phyloP scores from a whole-genome alignment of 176 grass and related monocot species.

The Rhynchospora pubera region DNA sequence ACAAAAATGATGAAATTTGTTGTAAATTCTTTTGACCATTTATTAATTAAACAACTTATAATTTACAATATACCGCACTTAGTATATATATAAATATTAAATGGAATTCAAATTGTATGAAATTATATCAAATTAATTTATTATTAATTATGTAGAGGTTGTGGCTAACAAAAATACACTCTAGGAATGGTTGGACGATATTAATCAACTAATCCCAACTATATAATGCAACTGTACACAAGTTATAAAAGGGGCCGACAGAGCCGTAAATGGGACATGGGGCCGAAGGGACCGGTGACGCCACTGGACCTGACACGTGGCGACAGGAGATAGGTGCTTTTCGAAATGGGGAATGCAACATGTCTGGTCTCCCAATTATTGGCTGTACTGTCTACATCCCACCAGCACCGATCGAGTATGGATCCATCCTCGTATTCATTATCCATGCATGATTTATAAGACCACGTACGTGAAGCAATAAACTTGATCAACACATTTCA shows the following conservation, averaged over 20 bases:
- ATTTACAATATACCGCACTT: too few species aligned
- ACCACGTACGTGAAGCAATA: not conserved
- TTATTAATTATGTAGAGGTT: not conserved
- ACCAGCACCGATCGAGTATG: not conserved
- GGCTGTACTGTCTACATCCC: constrained; percentile 2
- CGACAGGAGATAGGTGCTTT: not conserved
- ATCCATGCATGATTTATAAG: constrained; percentile 3
- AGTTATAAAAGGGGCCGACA: not conserved
- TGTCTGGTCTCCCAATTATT: constrained; percentile 19
- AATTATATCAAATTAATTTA: too few species aligned
- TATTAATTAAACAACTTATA: too few species aligned
- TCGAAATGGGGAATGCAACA: constrained; percentile 11
- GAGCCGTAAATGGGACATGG: not conserved
- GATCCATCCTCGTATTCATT: constrained; percentile 6
- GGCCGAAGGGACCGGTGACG: not conserved
- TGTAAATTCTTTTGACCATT: too few species aligned
- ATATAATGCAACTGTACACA: not conserved
- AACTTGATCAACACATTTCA: too few species aligned
- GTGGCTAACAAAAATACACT: not conserved
- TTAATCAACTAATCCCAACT: not conserved
- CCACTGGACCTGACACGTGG: not conserved
- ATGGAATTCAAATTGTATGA: too few species aligned
- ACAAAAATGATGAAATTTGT: too few species aligned
- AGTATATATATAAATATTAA: too few species aligned
- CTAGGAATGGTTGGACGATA: not conserved